These are phyloP conservation scores for Eucalyptus brandiana DNA, from an alignment of 345 rosid species.

Conservation along the genomic window DNA sequence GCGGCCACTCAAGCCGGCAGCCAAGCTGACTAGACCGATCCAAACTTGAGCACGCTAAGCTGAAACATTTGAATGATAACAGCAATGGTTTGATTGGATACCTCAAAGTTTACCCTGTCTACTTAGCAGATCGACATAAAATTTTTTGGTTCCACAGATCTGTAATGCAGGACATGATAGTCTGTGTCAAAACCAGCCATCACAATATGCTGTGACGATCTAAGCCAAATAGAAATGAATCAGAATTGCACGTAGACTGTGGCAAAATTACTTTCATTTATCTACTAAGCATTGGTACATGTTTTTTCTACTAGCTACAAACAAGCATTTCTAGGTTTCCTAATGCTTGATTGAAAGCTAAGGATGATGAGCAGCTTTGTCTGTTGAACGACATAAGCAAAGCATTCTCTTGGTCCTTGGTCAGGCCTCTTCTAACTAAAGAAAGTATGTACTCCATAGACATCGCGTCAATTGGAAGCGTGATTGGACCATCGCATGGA, in stretches of 20 bases:
- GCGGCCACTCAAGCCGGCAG: background rate
- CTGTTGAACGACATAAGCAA: background rate
- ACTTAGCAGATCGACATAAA: background rate
- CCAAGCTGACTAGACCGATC: background rate
- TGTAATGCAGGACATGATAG: background rate
- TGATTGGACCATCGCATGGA: background rate
- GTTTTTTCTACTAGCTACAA: background rate
- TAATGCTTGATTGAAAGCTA: background rate
- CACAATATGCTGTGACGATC: background rate
- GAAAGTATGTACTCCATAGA: background rate
- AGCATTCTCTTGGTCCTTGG: slow-evolving; percentile 17
- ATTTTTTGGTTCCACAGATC: no score
- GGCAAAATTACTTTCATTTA: background rate
- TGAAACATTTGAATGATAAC: background rate
- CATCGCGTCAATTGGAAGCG: background rate
- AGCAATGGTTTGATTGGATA: background rate
- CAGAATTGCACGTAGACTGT: background rate
- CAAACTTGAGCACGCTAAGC: background rate
- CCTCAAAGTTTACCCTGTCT: background rate
- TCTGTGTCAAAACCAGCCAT: background rate
- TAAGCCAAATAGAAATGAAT: background rate
- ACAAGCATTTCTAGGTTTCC: background rate
- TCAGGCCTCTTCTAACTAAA: background rate
- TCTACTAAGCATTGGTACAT: background rate
- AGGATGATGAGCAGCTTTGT: background rate